Conservation (phyloP, 352 stramenopile genomes). For the Pythium aquatile region DNA sequence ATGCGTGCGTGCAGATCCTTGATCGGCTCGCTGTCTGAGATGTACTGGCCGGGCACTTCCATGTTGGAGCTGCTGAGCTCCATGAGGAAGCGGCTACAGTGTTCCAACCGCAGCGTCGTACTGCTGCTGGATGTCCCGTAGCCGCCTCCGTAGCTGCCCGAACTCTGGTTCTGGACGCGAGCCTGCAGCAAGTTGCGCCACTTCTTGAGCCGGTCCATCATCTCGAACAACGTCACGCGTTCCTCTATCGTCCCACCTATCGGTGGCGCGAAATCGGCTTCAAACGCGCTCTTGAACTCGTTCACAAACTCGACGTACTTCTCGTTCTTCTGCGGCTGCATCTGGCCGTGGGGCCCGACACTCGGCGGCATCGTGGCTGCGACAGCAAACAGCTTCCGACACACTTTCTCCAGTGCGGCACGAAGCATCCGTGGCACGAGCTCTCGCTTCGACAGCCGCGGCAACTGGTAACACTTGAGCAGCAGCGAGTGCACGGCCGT, state of each 20-base stretch:
- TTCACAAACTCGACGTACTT: slow-evolving; percentile 87
- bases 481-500: slow-evolving; percentile 94
- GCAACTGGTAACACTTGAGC: slow-evolving; percentile 92
- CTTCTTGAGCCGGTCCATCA: slow-evolving; percentile 89
- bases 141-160: neutral
- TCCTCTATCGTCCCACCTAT: slow-evolving; percentile 23
- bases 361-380: slow-evolving; percentile 5
- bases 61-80: slow-evolving; percentile 86
- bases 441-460: slow-evolving; percentile 74
- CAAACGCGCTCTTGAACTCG: slow-evolving; percentile 86
- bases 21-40: slow-evolving; percentile 88
- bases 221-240: slow-evolving; percentile 68
- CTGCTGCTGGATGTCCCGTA: neutral
- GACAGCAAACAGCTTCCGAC: slow-evolving; percentile 88
- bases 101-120: slow-evolving; percentile 72
- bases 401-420: slow-evolving; percentile 91
- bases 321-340: slow-evolving; percentile 83
- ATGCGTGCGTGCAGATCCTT: slow-evolving; percentile 91
- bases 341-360: slow-evolving; percentile 27
- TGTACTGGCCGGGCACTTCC: slow-evolving; percentile 92
- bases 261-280: slow-evolving; percentile 75
- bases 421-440: slow-evolving; percentile 86
- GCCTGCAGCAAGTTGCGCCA: slow-evolving; percentile 90
- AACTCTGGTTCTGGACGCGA: slow-evolving; percentile 71
- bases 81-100: slow-evolving; percentile 88